phyloP scores from a whole-genome alignment of 2,329 filamentous ascomycete species.

The Calonectria leucothoes region DNA sequence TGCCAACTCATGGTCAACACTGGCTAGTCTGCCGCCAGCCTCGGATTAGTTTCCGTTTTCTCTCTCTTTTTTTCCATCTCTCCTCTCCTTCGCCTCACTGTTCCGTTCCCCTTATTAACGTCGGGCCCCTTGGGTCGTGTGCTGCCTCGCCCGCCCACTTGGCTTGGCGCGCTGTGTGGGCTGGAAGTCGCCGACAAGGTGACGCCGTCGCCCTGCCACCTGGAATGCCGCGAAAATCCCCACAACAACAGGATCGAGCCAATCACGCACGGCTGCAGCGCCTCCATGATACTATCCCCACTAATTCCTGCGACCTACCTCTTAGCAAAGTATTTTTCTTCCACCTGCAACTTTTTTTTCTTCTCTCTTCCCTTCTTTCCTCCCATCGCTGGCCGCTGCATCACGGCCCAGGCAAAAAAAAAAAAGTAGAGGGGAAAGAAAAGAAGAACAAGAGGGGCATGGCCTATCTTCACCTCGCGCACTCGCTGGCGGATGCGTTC shows the following conservation, averaged over 20 bases:
- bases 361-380: conserved; percentile 21
- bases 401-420: conserved; percentile 14
- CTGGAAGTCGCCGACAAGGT: not conserved
- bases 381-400: conserved; percentile 28
- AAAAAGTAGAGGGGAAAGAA: conserved; percentile 13
- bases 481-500: conserved; percentile 73
- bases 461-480: conserved; percentile 56
- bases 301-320: conserved; percentile 21
- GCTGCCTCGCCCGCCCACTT: not conserved
- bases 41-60: not conserved
- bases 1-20: not conserved
- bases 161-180: not conserved
- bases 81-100: not conserved
- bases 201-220: not conserved
- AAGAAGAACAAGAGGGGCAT: conserved; percentile 41
- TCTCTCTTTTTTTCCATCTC: not conserved
- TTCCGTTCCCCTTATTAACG: not conserved
- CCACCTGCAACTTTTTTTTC: conserved; percentile 13
- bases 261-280: conserved; percentile 5
- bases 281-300: conserved; percentile 5
- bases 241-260: conserved; percentile 16
- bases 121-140: not conserved
- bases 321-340: conserved; percentile 29
- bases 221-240: not conserved
- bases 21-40: not conserved